A percentile compares a stretch with the other conserved stretches of the same genome.
Conservation (phyloP, 371 early-diverging fungal species). For the Conidiobolus incongruus region DNA sequence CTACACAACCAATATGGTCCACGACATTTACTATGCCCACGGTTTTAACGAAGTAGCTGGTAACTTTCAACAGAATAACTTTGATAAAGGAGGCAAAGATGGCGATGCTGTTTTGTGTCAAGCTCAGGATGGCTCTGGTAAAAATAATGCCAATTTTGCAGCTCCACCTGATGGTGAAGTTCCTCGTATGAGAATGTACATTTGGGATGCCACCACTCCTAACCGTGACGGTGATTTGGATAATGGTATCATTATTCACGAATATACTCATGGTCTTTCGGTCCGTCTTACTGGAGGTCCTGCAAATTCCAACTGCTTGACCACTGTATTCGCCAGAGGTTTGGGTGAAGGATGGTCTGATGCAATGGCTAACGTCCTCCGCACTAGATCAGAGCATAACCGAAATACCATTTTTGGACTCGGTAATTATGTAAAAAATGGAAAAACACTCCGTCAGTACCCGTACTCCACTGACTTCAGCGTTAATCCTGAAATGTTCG, state of each 20-base stretch:
- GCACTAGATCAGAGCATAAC: not conserved
- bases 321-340: conserved; percentile 9
- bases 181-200: conserved; percentile 21
- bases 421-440: conserved; percentile 2
- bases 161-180: conserved; percentile 34
- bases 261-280: conserved; percentile 23
- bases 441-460: not conserved
- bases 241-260: conserved; percentile 28
- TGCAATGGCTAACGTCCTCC: not conserved
- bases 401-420: not conserved
- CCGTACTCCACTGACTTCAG: not conserved
- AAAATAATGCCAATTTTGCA: conserved; percentile 29
- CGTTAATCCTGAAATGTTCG: not conserved
- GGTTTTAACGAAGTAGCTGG: conserved; percentile 10
- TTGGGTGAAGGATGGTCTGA: conserved; percentile 6
- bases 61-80: conserved; percentile 10
- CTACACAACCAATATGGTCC: conserved; percentile 65
- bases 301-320: conserved; percentile 10
- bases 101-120: conserved; percentile 27
- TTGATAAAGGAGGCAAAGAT: conserved; percentile 18
- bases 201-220: conserved; percentile 18
- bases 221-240: no score
- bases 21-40: conserved; percentile 8
- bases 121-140: conserved; percentile 22
- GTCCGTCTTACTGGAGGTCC: conserved; percentile 31